A percentile compares a stretch with the other conserved stretches of the same genome.
Evolutionary conservation across 2,329 filamentous ascomycete species (phyloP).

Genomic region (Diaporthe sp.): DNA sequence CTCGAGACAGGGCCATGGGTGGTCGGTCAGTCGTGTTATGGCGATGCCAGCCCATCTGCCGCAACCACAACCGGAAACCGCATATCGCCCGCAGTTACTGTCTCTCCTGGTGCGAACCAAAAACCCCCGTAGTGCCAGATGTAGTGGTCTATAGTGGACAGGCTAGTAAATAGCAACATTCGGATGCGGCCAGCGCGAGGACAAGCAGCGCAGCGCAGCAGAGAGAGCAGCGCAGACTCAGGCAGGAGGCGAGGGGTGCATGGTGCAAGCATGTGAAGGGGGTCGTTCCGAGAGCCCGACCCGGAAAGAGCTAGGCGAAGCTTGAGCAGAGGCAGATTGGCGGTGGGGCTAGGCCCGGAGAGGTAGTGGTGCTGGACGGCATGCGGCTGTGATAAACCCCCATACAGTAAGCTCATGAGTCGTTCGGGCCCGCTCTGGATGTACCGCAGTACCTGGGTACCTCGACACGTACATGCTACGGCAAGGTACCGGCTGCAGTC

Average conservation of each 20-base stretch:
- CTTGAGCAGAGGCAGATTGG: constrained; percentile 27
- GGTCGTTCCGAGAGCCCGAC: constrained; percentile 27
- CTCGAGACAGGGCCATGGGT: constrained; percentile 10
- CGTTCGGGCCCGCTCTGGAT: constrained; percentile 13
- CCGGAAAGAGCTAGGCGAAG: constrained; percentile 27
- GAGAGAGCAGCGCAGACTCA: background rate
- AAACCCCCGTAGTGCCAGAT: background rate
- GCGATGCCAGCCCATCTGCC: constrained; percentile 4
- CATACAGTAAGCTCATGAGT: constrained; percentile 28
- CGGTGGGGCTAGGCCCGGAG: constrained; percentile 19
- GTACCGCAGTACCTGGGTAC: background rate
- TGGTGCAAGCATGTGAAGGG: constrained; percentile 29
- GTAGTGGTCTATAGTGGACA: constrained; percentile 18
- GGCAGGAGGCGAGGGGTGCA: background rate
- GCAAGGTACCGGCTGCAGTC: constrained; percentile 23
- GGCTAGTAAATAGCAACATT: constrained; percentile 26
- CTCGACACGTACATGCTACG: background rate
- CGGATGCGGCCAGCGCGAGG: constrained; percentile 24
- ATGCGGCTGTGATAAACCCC: background rate
- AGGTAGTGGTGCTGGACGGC: constrained; percentile 11
- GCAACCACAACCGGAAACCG: constrained; percentile 1
- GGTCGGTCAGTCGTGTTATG: background rate
- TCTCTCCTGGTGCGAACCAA: constrained; percentile 10
- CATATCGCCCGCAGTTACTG: constrained; percentile 16
- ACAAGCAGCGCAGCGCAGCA: background rate